Conservation (phyloP, 2,329 filamentous ascomycete genomes). For the Apiospora aurea region DNA sequence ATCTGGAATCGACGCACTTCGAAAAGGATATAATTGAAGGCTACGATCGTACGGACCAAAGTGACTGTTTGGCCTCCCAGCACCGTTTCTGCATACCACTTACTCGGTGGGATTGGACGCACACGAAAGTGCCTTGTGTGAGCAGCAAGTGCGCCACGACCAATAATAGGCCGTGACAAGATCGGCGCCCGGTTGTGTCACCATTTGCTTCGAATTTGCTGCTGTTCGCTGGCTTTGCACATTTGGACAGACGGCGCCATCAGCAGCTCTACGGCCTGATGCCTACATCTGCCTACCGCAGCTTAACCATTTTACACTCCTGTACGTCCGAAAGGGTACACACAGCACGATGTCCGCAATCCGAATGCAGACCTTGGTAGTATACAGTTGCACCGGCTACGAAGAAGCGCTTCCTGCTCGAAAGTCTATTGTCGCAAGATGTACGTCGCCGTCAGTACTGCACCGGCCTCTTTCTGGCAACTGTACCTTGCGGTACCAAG, state of each 20-base stretch:
- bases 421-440: no score
- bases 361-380: no score
- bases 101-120: background rate
- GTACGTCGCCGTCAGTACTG: background rate
- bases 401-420: slow-evolving; percentile 1
- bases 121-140: background rate
- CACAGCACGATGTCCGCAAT: no score
- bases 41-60: background rate
- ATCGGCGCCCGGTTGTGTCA: no score
- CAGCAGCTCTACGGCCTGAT: background rate
- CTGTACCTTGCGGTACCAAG: background rate
- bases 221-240: background rate
- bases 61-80: background rate
- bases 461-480: background rate
- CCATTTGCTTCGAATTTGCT: no score
- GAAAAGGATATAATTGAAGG: background rate
- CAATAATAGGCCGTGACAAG: background rate
- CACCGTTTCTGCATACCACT: background rate
- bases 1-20: background rate
- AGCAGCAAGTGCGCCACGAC: background rate
- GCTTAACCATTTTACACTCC: background rate
- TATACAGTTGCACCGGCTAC: background rate
- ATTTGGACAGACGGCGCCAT: background rate
- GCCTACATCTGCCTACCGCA: background rate
- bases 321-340: background rate